Evolutionary conservation across 306 rosid species (phyloP).

Genomic region (Quercus wislizeni): DNA sequence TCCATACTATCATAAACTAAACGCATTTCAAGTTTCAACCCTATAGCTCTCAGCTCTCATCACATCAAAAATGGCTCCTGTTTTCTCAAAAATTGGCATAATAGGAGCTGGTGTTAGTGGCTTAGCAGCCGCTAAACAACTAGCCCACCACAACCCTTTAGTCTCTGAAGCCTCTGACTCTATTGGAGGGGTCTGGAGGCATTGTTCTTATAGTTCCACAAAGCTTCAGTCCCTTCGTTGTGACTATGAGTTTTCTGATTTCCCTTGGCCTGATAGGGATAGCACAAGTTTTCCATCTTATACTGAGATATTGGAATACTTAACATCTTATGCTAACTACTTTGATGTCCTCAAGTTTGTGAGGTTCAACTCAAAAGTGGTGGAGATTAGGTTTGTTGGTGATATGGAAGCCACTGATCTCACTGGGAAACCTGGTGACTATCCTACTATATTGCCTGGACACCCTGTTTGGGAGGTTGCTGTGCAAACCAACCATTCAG

Average conservation of each 20-base stretch:
- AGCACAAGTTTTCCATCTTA: slow-evolving; percentile 47
- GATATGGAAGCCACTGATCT: slow-evolving; percentile 17
- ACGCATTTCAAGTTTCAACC: not conserved
- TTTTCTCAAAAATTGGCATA: slow-evolving; percentile 49
- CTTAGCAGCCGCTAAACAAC: slow-evolving; percentile 66
- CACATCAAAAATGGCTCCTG: slow-evolving; percentile 20
- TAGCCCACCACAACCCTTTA: slow-evolving; percentile 56
- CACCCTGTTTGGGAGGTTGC: slow-evolving; percentile 64
- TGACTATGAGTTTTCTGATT: slow-evolving; percentile 75
- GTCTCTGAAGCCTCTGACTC: slow-evolving; percentile 68
- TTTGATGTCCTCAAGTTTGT: slow-evolving; percentile 58
- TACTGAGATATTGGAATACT: slow-evolving; percentile 45
- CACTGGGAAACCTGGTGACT: slow-evolving; percentile 12
- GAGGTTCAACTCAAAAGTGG: slow-evolving; percentile 66
- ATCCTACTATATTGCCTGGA: slow-evolving; percentile 30
- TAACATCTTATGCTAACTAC: slow-evolving; percentile 58
- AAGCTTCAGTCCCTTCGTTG: slow-evolving; percentile 65
- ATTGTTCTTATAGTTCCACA: slow-evolving; percentile 65
- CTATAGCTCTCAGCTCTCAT: not conserved
- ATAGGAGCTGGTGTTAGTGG: slow-evolving; percentile 88
- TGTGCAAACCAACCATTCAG: slow-evolving; percentile 45
- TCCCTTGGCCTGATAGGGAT: slow-evolving; percentile 64
- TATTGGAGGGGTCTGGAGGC: slow-evolving; percentile 87
- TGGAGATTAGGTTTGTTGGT: slow-evolving; percentile 40
- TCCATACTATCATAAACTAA: not conserved